Evolutionary conservation across 2,329 filamentous ascomycete genomes (phyloP).

Genomic region (Diaporthe sp.): DNA sequence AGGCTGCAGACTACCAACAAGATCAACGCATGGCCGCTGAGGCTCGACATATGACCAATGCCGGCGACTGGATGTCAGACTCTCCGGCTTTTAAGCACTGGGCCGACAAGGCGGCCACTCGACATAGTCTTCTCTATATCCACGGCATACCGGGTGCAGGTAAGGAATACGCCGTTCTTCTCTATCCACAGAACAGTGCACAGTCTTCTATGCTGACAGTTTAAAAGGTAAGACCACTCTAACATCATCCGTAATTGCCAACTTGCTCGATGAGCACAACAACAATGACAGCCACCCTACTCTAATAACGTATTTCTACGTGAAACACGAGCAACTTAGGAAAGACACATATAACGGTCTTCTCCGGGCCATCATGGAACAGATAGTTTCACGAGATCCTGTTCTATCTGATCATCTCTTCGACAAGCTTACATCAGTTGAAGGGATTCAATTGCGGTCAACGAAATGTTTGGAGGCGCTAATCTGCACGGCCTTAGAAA

Average conservation of each 20-base stretch:
- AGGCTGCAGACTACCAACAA: neutral
- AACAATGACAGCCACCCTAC: neutral
- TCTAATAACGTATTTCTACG: neutral
- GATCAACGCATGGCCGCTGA: neutral
- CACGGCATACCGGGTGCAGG: slow-evolving; percentile 24
- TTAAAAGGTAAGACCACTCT: slow-evolving; percentile 15
- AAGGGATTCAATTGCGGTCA: slow-evolving; percentile 3
- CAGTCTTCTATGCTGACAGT: neutral
- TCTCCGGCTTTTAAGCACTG: neutral
- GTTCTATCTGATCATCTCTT: slow-evolving; percentile 2
- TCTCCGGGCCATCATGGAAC: slow-evolving; percentile 7
- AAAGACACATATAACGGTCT: neutral
- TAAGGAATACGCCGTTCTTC: neutral
- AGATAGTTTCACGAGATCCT: neutral
- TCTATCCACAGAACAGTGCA: neutral
- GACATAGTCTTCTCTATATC: slow-evolving; percentile 8
- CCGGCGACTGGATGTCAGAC: neutral
- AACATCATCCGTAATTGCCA: neutral
- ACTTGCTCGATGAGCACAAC: neutral
- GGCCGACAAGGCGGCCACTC: neutral
- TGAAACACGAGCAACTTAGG: neutral
- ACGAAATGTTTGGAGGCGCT: neutral
- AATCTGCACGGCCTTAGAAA: neutral
- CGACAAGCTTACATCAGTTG: neutral
- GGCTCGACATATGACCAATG: neutral